Conservation (phyloP, 1,139 yeast species). For the Saccharomycopsis hybrid region DNA sequence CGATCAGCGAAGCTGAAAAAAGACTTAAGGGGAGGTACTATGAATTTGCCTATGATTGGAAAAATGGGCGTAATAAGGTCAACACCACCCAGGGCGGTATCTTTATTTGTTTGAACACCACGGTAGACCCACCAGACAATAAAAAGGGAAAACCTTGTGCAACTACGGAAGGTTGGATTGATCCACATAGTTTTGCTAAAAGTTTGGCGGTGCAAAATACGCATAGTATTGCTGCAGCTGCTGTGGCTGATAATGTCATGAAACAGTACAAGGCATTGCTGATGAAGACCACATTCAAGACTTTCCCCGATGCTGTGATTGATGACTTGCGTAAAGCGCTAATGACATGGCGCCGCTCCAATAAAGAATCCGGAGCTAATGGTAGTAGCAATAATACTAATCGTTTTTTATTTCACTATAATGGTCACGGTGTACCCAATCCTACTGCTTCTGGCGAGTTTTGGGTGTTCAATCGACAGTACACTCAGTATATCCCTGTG, state of each 20-base stretch:
- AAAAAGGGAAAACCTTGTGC: constrained; percentile 86
- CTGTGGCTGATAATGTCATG: constrained; percentile 83
- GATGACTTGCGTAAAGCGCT: constrained; percentile 94
- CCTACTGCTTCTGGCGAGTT: constrained; percentile 98
- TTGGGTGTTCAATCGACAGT: constrained; percentile 97
- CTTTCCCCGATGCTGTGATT: constrained; percentile 87
- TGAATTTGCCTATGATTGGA: constrained; percentile 84
- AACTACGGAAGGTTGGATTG: constrained; percentile 87
- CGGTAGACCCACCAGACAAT: constrained; percentile 97
- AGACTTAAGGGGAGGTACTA: constrained; percentile 43
- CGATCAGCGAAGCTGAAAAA: constrained; percentile 50
- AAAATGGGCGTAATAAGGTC: constrained; percentile 80
- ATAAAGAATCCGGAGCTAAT: constrained; percentile 48
- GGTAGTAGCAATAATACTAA: constrained; percentile 8
- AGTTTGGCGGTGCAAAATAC: constrained; percentile 69
- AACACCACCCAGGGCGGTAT: constrained; percentile 94
- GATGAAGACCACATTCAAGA: constrained; percentile 82
- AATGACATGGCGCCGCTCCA: constrained; percentile 78
- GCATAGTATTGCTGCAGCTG: constrained; percentile 78
- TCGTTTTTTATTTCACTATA: constrained; percentile 85
- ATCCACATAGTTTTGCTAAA: constrained; percentile 57
- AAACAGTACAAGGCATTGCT: constrained; percentile 85
- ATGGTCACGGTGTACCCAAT: constrained; percentile 98
- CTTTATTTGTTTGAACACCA: constrained; percentile 81
- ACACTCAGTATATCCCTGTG: constrained; percentile 95